Conservation (phyloP, 495 filamentous ascomycete genomes). For the Daldinia concentrica region DNA sequence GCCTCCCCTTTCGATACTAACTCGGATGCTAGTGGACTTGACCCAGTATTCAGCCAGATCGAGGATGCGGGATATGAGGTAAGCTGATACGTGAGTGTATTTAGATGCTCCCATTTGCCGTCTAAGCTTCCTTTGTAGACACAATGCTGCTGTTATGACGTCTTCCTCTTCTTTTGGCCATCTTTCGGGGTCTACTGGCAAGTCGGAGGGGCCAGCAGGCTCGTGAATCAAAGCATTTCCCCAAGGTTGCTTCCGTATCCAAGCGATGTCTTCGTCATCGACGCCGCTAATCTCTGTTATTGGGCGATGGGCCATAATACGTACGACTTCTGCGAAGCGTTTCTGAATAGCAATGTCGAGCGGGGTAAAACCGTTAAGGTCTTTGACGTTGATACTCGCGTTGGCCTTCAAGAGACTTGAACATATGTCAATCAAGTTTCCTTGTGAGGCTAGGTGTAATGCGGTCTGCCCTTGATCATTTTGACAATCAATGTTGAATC, state of each 20-base stretch:
- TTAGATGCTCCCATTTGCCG: neutral
- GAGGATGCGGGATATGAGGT: constrained; percentile 25
- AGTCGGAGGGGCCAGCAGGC: neutral
- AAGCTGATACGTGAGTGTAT: neutral
- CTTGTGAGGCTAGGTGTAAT: constrained; percentile 12
- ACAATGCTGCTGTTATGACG: constrained; percentile 23
- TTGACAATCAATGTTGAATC: constrained; percentile 14
- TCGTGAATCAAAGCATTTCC: constrained; percentile 11
- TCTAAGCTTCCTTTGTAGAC: constrained; percentile 21
- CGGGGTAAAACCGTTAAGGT: neutral
- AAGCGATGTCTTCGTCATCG: constrained; percentile 18
- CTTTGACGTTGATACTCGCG: constrained; percentile 22
- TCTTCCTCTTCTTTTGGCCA: constrained; percentile 31
- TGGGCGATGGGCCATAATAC: constrained; percentile 6
- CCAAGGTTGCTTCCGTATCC: constrained; percentile 31
- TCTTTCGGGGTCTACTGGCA: neutral
- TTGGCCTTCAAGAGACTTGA: constrained; percentile 23
- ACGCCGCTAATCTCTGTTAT: neutral
- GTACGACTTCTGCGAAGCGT: constrained; percentile 14
- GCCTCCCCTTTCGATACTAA: constrained; percentile 26
- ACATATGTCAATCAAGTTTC: constrained; percentile 23
- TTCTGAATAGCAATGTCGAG: constrained; percentile 17
- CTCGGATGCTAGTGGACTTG: constrained; percentile 26
- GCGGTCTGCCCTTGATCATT: constrained; percentile 25
- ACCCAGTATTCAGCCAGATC: constrained; percentile 41